Conservation (phyloP, 495 filamentous ascomycete genomes). For the Sordaria brevicollis region DNA sequence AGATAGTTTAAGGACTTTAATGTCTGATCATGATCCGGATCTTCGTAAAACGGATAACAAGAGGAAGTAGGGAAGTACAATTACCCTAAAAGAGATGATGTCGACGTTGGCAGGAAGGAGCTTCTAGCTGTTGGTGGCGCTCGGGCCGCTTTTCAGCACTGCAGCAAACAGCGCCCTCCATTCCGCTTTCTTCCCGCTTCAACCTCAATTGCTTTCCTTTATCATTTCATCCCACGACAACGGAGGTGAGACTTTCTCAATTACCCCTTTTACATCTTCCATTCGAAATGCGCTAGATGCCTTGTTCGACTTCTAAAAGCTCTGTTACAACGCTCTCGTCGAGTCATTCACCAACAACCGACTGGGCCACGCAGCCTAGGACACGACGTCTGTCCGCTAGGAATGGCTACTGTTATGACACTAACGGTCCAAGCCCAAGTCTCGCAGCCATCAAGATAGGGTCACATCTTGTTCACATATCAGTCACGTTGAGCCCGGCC, state of each 20-base stretch:
- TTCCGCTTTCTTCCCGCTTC: neutral
- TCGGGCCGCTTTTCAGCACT: neutral
- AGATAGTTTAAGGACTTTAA: no score
- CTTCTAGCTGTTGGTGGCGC: neutral
- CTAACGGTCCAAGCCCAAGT: neutral
- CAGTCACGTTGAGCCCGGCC: neutral
- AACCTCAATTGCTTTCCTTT: neutral
- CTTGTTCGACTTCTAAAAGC: neutral
- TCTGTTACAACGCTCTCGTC: neutral
- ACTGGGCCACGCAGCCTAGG: neutral
- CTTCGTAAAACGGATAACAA: no score
- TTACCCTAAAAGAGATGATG: no score
- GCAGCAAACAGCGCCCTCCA: neutral
- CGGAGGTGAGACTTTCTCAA: neutral
- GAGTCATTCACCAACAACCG: neutral
- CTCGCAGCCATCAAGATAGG: neutral
- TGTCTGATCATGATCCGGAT: no score
- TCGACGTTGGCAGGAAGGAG: neutral
- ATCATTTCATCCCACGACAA: neutral
- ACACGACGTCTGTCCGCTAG: neutral
- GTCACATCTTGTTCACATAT: neutral
- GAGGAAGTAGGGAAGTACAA: no score
- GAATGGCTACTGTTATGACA: neutral
- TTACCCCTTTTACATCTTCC: neutral
- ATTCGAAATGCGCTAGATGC: neutral